These are phyloP conservation scores for Withania somnifera DNA, from an alignment of 305 asterid genomes.

Conservation along the genomic window DNA sequence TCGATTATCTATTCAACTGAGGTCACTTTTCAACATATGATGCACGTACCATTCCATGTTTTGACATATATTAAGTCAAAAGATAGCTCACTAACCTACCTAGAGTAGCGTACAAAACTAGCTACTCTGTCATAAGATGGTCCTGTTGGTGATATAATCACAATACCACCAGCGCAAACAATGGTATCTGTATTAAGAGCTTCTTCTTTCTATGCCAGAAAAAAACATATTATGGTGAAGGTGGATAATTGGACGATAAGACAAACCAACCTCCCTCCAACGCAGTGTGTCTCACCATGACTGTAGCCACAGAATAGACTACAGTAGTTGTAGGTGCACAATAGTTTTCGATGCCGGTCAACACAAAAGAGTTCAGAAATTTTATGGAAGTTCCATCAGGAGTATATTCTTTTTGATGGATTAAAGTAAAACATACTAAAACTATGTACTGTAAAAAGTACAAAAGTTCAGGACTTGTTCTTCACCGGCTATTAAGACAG, in stretches of 20 bases:
- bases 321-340: conserved; percentile 90
- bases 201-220: conserved; percentile 50
- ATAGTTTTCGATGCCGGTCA: conserved; percentile 64
- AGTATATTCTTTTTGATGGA: not conserved
- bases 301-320: conserved; percentile 77
- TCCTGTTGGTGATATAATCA: conserved; percentile 74
- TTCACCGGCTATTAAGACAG: not conserved
- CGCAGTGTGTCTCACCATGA: conserved; percentile 87
- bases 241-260: conserved; percentile 80
- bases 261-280: conserved; percentile 90
- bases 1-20: not conserved
- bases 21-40: not conserved
- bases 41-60: not conserved
- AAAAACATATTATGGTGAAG: conserved; percentile 67
- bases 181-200: conserved; percentile 59
- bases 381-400: not conserved
- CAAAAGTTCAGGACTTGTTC: not conserved
- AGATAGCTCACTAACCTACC: conserved; percentile 23
- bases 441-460: not conserved
- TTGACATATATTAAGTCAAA: not conserved
- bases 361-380: not conserved
- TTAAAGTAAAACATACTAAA: not conserved
- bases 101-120: conserved; percentile 64
- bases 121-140: conserved; percentile 78
- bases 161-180: conserved; percentile 86